phyloP scores from a whole-genome alignment of 495 filamentous ascomycete species.

The Tuber indicum region DNA sequence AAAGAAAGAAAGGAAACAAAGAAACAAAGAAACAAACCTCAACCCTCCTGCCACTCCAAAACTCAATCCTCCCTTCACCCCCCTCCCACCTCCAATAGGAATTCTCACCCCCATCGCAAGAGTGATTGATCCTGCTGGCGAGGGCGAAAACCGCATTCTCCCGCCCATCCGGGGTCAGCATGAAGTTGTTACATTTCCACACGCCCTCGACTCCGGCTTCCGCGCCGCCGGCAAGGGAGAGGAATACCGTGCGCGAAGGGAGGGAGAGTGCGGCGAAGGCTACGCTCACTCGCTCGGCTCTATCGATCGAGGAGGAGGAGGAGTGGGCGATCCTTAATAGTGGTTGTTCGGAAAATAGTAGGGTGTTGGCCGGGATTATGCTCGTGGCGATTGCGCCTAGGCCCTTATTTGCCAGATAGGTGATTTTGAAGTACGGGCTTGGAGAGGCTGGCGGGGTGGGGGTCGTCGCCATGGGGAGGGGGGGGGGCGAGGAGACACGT shows the following conservation, averaged over 20 bases:
- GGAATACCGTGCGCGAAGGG: not conserved
- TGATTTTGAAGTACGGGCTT: slow-evolving; percentile 22
- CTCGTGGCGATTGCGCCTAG: slow-evolving; percentile 27
- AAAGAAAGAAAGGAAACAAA: not conserved
- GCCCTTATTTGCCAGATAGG: slow-evolving; percentile 29
- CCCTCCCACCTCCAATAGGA: slow-evolving; percentile 32
- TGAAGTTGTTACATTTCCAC: slow-evolving; percentile 38
- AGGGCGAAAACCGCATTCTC: slow-evolving; percentile 33
- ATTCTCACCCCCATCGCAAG: slow-evolving; percentile 37
- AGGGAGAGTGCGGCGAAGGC: slow-evolving; percentile 18
- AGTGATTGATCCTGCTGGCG: slow-evolving; percentile 36
- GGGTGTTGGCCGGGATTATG: slow-evolving; percentile 28
- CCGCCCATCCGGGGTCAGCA: slow-evolving; percentile 25
- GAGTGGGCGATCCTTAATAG: slow-evolving; percentile 20
- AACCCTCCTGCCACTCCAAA: slow-evolving; percentile 36
- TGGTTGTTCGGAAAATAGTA: slow-evolving; percentile 30
- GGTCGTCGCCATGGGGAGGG: not conserved
- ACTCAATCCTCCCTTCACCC: slow-evolving; percentile 24
- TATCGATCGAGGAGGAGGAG: slow-evolving; percentile 1
- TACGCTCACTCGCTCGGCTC: slow-evolving; percentile 11
- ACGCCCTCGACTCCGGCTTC: slow-evolving; percentile 25
- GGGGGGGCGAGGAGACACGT: not conserved
- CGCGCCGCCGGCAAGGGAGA: slow-evolving; percentile 5
- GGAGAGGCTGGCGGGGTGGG: slow-evolving; percentile 3
- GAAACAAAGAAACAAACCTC: slow-evolving; percentile 13